Evolutionary conservation across 2,329 filamentous ascomycete genomes (phyloP), one percentile per base, ranked within the genome.

Genomic region (Chrysosporium queenslandicum): DNA sequence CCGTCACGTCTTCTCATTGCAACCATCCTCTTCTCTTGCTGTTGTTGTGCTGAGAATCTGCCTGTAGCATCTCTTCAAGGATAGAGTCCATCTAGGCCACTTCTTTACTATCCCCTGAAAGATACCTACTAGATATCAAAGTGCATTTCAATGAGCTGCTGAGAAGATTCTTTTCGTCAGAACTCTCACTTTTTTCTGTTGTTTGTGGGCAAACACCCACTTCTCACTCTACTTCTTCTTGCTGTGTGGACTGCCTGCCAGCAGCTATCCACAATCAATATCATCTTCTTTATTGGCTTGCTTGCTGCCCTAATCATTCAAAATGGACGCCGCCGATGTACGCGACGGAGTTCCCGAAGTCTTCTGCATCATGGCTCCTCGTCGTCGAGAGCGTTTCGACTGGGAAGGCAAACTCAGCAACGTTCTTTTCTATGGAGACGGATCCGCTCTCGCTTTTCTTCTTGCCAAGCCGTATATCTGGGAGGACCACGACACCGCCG

Each of bases 401-500:
- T 54, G 52, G 52, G 27, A 50, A 32, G 49, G 49, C 12, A 51
- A 51, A 23, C 6, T 51, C 20, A 45, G 39, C 30, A 51, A 8
- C 8, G 41, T 43, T 8, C 49, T 51, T 20, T 51, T 51, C n/a
- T 27, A 37, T 45, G 49, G 40, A 39, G 49, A 51, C n/a, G 49
- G 40, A 37, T 43, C 49, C n/a, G 34, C 40, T 14, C 49, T 51
- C 30, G 49, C 45, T 36, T 51, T 16, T 14, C 20, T 27, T 7
- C 18, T 51, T 14, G 49, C 49, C 30, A 45, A 51, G 40, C 49
- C 49, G 18, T n/a, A 5, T 16, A 51, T 51, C 4, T 45, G 29
- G 20, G 41, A 20, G 29, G 40, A 45, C 18, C 40, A 39, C 4
- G 40, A 37, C 11, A 12, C 27, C 8, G 14, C 14, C 5, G 27